Percentiles rank a stretch among this genome's conserved stretches.
Evolutionary conservation across 2,329 filamentous ascomycete species (phyloP).

Genomic region (Trichoderma arundinaceum): DNA sequence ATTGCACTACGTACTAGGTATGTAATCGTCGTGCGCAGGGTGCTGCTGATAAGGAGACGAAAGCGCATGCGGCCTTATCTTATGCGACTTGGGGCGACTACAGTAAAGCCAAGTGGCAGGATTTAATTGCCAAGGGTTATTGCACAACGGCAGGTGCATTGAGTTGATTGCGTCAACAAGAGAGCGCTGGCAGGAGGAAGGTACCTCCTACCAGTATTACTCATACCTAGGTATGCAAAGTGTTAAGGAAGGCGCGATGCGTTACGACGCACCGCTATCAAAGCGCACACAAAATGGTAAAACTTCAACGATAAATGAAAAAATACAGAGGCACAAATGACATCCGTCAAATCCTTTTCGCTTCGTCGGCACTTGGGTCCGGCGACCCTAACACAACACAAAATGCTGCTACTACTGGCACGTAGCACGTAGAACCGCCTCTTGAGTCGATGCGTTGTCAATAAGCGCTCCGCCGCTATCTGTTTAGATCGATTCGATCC

Average conservation of each 20-base stretch:
- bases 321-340: too few relatives aligned
- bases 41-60: too few relatives aligned
- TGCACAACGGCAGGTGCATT: too few relatives aligned
- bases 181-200: too few relatives aligned
- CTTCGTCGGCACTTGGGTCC: too few relatives aligned
- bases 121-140: too few relatives aligned
- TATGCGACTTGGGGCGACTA: too few relatives aligned
- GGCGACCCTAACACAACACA: background rate
- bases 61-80: too few relatives aligned
- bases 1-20: background rate
- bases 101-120: too few relatives aligned
- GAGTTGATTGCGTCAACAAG: too few relatives aligned
- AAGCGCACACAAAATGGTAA: background rate
- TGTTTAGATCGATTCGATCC: slow-evolving; percentile 21
- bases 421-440: background rate
- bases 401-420: background rate
- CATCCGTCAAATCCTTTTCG: background rate
- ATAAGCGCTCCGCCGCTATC: background rate
- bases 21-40: background rate
- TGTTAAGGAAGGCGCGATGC: background rate
- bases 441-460: slow-evolving; percentile 5
- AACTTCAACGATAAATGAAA: background rate
- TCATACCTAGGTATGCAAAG: too few relatives aligned
- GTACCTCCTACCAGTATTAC: too few relatives aligned
- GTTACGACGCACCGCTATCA: background rate